These are phyloP conservation scores for Zygoascus biomembranicola DNA, from an alignment of 805 yeast genomes.

Conservation along the genomic window DNA sequence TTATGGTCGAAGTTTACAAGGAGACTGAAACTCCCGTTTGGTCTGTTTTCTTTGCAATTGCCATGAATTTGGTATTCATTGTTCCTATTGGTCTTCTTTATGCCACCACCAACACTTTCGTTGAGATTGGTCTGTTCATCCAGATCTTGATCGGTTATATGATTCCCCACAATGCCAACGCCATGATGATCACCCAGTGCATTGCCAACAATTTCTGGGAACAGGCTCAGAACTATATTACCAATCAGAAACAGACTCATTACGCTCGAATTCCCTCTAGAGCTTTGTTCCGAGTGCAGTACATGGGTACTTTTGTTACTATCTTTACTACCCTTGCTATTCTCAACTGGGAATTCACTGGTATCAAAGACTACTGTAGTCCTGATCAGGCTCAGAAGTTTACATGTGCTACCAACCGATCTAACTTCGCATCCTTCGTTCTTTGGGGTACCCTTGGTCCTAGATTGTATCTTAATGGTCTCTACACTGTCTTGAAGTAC, in stretches of 20 bases:
- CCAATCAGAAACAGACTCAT: conserved; percentile 53
- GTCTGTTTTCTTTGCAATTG: conserved; percentile 43
- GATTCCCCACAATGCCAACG: conserved; percentile 42
- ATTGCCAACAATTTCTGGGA: conserved; percentile 23
- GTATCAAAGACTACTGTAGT: conserved; percentile 37
- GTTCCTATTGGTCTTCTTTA: conserved; percentile 55
- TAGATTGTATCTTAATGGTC: conserved; percentile 32
- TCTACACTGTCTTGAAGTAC: conserved; percentile 19
- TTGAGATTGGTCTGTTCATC: conserved; percentile 52
- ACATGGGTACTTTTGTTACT: conserved; percentile 28
- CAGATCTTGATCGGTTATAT: conserved; percentile 60
- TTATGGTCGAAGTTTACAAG: conserved; percentile 15
- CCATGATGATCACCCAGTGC: conserved; percentile 24
- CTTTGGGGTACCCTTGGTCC: conserved; percentile 41
- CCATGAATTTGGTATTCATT: conserved; percentile 47
- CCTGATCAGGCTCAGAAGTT: conserved; percentile 36
- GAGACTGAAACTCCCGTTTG: conserved; percentile 31
- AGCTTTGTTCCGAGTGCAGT: conserved; percentile 16
- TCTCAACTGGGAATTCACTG: conserved; percentile 35
- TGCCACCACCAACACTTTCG: conserved; percentile 48
- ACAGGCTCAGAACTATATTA: conserved; percentile 47
- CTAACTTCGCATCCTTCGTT: conserved; percentile 43
- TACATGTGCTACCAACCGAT: conserved; percentile 32
- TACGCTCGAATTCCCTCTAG: conserved; percentile 53
- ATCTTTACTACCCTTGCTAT: conserved; percentile 40